Evolutionary conservation across 2,329 filamentous ascomycete species (phyloP).

Genomic region (Pseudogymnoascus sp.): DNA sequence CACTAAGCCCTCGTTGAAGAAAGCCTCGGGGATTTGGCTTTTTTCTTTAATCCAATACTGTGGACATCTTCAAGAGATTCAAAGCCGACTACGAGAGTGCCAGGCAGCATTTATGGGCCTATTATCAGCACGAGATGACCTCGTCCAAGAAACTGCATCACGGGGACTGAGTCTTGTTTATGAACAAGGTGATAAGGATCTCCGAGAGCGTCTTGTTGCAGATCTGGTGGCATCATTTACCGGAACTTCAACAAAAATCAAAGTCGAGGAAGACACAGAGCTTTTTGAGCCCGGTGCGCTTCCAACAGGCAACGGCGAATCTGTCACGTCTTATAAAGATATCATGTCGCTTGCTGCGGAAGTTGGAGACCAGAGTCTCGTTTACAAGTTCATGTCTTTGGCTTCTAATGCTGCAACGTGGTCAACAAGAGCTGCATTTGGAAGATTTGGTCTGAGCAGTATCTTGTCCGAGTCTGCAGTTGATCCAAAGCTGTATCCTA

Average conservation of each 20-base stretch:
- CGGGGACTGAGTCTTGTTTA: conserved; percentile 88
- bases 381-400: conserved; percentile 97
- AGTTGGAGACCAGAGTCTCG: conserved; percentile 89
- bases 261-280: conserved; percentile 80
- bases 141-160: conserved; percentile 93
- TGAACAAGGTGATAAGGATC: conserved; percentile 74
- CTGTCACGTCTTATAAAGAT: conserved; percentile 93
- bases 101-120: conserved; percentile 85
- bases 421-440: conserved; percentile 95
- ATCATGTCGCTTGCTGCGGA: conserved; percentile 94
- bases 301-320: conserved; percentile 81
- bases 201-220: conserved; percentile 77
- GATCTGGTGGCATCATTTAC: conserved; percentile 89
- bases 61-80: conserved; percentile 68
- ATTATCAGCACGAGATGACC: conserved; percentile 79
- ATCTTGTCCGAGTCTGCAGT: conserved; percentile 83
- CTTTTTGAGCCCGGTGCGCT: conserved; percentile 87
- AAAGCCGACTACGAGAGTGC: conserved; percentile 66
- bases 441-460: conserved; percentile 83
- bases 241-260: conserved; percentile 61
- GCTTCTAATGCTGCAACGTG: conserved; percentile 94
- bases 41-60: conserved; percentile 88
- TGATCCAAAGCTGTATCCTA: conserved; percentile 91
- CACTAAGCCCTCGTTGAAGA: conserved; percentile 82
- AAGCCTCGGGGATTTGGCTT: conserved; percentile 92